Base-by-base conservation (phyloP, 192 early-diverging fungal species). In the Coemansia sp. region DNA sequence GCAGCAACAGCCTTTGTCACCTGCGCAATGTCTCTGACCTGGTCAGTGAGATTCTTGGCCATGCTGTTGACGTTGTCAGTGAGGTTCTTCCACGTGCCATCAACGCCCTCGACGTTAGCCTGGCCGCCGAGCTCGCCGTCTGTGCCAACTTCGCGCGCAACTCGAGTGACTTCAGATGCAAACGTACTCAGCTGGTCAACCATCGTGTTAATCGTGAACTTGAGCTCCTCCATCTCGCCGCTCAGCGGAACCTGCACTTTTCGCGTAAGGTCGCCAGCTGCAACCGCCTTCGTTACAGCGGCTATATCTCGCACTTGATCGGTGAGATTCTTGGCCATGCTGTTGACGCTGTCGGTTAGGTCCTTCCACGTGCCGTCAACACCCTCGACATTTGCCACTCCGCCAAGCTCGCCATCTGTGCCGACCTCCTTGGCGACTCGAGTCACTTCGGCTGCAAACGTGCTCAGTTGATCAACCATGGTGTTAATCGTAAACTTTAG, bases 131-230 rank as follows among this genome's bases (percentile, higher is more conserved):
- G 78, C 65, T 77, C 71, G 11, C 88, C 88, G 19, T 89, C 88
- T 0, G 88, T 89, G 12, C 88, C 88, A 53, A 89, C 88, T 56
- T 89, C 88, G 5, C 72, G 57, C 26, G 87, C 84, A 18, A 89
- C 88, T 61, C 88, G 85, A 2, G 88, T 84, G 1, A 90, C 88
- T 66, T 90, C 89, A 1, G 77, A 63, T 8, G 89, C 86, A 75
- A 90, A 90, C 0, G 72, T 78, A 19, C 76, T 60, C n/a, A 85
- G 68, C 47, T 85, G 88, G 49, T 85, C 85, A 32, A 87, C 88
- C 87, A 91, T 87, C 37, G 82, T 85, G 57, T 89, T 88, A 48
- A 88, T 87, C 0, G 86, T 87, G 19, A 79, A 64, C 53, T 87
- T 88, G 4, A 87, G 70, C 37, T 85, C 87, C 47, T 77, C 63